These are phyloP conservation scores for Eucalyptus tenuipes DNA, from an alignment of 345 rosid species.

Conservation along the genomic window DNA sequence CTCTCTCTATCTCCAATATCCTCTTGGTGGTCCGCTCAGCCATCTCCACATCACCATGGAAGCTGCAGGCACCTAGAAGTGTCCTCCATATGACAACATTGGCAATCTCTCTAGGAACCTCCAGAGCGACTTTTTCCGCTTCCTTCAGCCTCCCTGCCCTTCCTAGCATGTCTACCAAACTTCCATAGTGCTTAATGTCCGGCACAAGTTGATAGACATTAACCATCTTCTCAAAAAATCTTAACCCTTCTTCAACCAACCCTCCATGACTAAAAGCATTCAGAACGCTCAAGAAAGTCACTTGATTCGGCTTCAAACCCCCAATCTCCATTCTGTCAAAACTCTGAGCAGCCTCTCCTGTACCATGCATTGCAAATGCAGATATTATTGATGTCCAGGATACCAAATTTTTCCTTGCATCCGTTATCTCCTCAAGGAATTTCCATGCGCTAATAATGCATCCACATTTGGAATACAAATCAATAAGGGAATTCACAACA, in stretches of 20 bases:
- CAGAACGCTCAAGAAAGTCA: constrained; percentile 63
- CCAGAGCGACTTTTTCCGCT: constrained; percentile 59
- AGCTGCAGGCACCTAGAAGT: constrained; percentile 69
- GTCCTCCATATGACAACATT: constrained; percentile 69
- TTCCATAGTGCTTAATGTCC: constrained; percentile 65
- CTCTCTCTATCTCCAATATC: constrained; percentile 56
- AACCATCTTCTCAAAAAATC: constrained; percentile 52
- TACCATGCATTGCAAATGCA: constrained; percentile 68
- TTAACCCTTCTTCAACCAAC: constrained; percentile 54
- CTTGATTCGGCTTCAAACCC: constrained; percentile 52
- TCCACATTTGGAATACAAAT: constrained; percentile 69
- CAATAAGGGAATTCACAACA: constrained; percentile 49
- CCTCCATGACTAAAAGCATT: constrained; percentile 91
- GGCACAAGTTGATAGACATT: constrained; percentile 33
- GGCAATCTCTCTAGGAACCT: constrained; percentile 35
- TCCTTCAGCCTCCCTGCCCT: constrained; percentile 72
- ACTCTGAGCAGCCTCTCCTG: constrained; percentile 48
- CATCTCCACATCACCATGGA: constrained; percentile 56
- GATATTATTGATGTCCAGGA: constrained; percentile 80
- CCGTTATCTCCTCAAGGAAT: constrained; percentile 34
- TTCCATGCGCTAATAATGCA: constrained; percentile 42
- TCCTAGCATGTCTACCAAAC: constrained; percentile 69
- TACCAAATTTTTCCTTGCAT: constrained; percentile 41
- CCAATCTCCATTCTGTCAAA: constrained; percentile 50
- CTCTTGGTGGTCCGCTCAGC: constrained; percentile 58